Conservation (phyloP, 2,329 filamentous ascomycete genomes). For the Akanthomyces muscarius region DNA sequence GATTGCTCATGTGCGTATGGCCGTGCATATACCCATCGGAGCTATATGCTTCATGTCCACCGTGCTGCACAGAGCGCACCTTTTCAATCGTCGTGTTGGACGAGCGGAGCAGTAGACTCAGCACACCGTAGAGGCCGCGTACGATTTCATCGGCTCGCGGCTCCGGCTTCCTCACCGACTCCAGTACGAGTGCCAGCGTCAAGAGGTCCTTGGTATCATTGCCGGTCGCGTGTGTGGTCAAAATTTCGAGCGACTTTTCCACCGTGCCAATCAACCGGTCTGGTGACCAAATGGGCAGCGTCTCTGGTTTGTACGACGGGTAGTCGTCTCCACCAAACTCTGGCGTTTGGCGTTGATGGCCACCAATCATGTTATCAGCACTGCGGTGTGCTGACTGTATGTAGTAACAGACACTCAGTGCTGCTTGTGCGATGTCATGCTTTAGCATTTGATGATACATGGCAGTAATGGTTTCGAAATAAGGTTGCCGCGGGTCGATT, state of each 20-base stretch:
- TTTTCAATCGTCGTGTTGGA: conserved; percentile 41
- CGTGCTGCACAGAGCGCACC: conserved; percentile 21
- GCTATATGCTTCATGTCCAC: conserved; percentile 22
- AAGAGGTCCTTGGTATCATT: conserved; percentile 49
- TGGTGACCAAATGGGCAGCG: conserved; percentile 40
- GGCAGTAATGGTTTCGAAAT: conserved; percentile 45
- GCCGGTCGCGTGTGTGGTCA: conserved; percentile 44
- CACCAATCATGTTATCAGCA: conserved; percentile 28
- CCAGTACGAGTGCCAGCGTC: conserved; percentile 44
- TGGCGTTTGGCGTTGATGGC: conserved; percentile 32
- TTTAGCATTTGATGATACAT: conserved; percentile 52
- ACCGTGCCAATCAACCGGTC: conserved; percentile 40
- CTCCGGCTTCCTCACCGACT: conserved; percentile 41
- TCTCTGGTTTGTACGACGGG: conserved; percentile 32
- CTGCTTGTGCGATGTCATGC: conserved; percentile 52
- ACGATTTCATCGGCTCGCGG: conserved; percentile 40
- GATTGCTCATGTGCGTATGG: conserved; percentile 27
- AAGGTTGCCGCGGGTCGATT: conserved; percentile 43
- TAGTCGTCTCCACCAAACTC: conserved; percentile 31
- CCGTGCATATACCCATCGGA: conserved; percentile 28
- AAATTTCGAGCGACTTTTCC: conserved; percentile 43
- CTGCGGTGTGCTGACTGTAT: conserved; percentile 36
- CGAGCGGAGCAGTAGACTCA: conserved; percentile 43
- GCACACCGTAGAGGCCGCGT: conserved; percentile 37
- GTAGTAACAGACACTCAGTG: conserved; percentile 53